Evolutionary conservation across 441 rosid genomes (phyloP).

Genomic region (Gossypium lobatum): DNA sequence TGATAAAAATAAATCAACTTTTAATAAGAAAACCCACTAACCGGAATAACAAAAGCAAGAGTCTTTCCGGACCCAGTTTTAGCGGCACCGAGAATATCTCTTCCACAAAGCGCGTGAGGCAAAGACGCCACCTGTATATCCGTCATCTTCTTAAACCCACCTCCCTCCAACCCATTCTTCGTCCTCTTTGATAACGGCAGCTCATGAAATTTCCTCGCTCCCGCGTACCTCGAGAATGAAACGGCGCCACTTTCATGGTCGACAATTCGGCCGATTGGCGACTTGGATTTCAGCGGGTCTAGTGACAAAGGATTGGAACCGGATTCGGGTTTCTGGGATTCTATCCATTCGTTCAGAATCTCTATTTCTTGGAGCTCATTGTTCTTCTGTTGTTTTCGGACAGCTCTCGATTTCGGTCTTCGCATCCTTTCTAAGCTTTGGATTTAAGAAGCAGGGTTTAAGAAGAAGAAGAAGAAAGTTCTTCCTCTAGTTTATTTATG

Average conservation of each 20-base stretch:
- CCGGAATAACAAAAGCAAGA: constrained; percentile 83
- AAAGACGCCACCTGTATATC: constrained; percentile 81
- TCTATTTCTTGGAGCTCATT: constrained; percentile 47
- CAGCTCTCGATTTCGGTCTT: constrained; percentile 38
- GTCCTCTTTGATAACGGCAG: constrained; percentile 72
- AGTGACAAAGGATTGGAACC: constrained; percentile 69
- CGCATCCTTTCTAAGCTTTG: constrained; percentile 27
- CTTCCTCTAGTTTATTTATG: too few species aligned
- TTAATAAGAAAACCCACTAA: constrained; percentile 29
- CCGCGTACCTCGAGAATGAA: constrained; percentile 57
- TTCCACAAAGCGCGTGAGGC: constrained; percentile 85
- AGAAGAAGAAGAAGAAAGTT: too few species aligned
- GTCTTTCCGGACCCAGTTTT: constrained; percentile 96
- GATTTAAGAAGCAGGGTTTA: too few species aligned
- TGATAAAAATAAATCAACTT: not conserved
- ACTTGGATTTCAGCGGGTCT: constrained; percentile 37
- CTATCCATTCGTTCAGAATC: constrained; percentile 60
- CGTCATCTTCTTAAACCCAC: constrained; percentile 52
- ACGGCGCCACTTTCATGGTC: constrained; percentile 23
- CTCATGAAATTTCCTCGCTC: constrained; percentile 48
- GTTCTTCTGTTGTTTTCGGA: constrained; percentile 33
- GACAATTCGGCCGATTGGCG: constrained; percentile 40
- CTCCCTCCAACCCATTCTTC: constrained; percentile 50
- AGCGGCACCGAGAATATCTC: constrained; percentile 89
- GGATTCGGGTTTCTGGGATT: constrained; percentile 69